phyloP scores from a whole-genome alignment of 805 yeast genomes.

The Candida ipomoeae region DNA sequence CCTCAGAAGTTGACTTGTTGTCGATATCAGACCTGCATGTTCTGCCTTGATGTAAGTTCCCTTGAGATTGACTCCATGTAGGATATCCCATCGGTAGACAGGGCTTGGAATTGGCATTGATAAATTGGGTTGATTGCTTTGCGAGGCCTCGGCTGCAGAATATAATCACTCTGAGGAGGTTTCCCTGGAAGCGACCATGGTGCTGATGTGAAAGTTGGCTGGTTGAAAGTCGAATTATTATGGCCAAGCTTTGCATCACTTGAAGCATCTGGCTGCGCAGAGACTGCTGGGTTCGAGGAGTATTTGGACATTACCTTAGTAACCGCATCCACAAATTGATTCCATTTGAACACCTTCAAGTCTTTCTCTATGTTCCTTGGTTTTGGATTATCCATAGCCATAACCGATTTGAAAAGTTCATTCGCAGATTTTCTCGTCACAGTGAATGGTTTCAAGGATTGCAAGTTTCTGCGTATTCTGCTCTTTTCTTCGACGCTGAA shows the following conservation, averaged over 20 bases:
- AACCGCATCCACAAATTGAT: constrained; percentile 48
- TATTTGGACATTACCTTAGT: constrained; percentile 58
- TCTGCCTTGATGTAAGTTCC: background rate
- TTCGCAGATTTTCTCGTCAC: constrained; percentile 40
- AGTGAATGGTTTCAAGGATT: constrained; percentile 58
- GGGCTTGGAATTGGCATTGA: constrained; percentile 3
- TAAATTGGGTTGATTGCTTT: constrained; percentile 2
- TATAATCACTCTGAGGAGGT: constrained; percentile 17
- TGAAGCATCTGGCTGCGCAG: background rate
- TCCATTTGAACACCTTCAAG: constrained; percentile 64
- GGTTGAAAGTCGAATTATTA: background rate
- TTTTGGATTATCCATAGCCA: constrained; percentile 59
- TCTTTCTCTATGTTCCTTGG: constrained; percentile 71
- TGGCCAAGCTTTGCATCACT: background rate
- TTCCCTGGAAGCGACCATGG: constrained; percentile 59
- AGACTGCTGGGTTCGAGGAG: constrained; percentile 21
- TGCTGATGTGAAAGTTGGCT: constrained; percentile 38
- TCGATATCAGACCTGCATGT: constrained; percentile 13
- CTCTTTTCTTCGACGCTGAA: constrained; percentile 68
- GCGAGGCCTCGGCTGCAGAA: constrained; percentile 13
- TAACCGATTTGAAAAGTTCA: constrained; percentile 34
- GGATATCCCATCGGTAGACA: constrained; percentile 1
- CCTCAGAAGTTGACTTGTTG: constrained; percentile 11
- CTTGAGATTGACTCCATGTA: constrained; percentile 1
- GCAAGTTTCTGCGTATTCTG: constrained; percentile 62